Percentiles rank a stretch among this genome's conserved stretches.
phyloP scores from a whole-genome alignment of 2,329 filamentous ascomycete genomes.

The Venturiaceae sp. region DNA sequence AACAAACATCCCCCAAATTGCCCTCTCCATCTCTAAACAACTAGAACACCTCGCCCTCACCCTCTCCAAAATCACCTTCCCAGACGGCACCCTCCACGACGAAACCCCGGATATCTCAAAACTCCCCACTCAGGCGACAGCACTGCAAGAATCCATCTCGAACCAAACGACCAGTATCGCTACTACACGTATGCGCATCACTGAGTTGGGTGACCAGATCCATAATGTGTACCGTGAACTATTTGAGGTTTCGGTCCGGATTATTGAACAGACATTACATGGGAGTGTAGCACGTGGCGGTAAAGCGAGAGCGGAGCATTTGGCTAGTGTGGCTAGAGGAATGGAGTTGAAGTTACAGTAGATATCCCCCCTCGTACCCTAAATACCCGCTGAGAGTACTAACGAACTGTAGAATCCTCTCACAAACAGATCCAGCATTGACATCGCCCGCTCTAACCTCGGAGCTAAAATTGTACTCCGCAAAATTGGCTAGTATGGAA shows the following conservation, averaged over 20 bases:
- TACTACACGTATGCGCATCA: conserved; percentile 23
- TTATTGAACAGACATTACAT: conserved; percentile 38
- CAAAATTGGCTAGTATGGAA: conserved; percentile 20
- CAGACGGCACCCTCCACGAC: neutral
- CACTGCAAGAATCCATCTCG: conserved; percentile 11
- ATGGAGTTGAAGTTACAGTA: conserved; percentile 29
- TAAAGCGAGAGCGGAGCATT: conserved; percentile 32
- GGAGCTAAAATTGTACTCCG: conserved; percentile 23
- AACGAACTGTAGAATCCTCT: conserved; percentile 15
- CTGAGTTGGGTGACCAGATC: conserved; percentile 21
- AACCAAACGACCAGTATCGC: conserved; percentile 8
- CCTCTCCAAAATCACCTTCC: neutral
- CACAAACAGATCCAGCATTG: conserved; percentile 18
- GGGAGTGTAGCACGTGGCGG: conserved; percentile 31
- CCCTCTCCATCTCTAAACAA: conserved; percentile 1
- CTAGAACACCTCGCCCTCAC: neutral
- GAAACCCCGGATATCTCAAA: neutral
- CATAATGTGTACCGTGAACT: conserved; percentile 26
- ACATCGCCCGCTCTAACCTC: conserved; percentile 14
- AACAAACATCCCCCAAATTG: conserved; percentile 12
- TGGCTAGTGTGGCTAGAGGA: conserved; percentile 30
- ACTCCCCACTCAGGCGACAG: conserved; percentile 3
- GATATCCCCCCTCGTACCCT: neutral
- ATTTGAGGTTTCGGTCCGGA: conserved; percentile 27
- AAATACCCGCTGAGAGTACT: neutral